Evolutionary conservation across 352 stramenopile genomes (phyloP), one percentile per base, ranked within the genome.

Genomic region (Globisporangium nagaii): DNA sequence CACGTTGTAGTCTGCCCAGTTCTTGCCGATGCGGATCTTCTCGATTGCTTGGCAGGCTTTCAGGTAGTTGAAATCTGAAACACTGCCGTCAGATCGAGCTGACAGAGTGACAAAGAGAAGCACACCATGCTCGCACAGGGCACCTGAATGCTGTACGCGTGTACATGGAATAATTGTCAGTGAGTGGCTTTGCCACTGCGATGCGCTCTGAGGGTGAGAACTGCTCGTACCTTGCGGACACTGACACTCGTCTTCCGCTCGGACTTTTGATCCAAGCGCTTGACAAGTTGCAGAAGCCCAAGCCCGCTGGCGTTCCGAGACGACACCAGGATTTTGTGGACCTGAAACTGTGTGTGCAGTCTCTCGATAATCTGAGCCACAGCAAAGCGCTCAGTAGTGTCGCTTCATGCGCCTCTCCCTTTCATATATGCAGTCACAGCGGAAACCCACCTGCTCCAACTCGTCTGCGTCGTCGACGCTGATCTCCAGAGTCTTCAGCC

Each of bases 41-140:
- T 88, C 79, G 36, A 95, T 88, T 37, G 64, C 60, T 72, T 88
- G 71, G 25, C 75, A 89, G 11, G 73, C 80, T 57, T 89, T 90
- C 6, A 73, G 28, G 37, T 84, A 93, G 46, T 62, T 84, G 54
- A 91, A 95, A 46, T 95, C 84, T 95, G 55, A 24, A 27, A 31
- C 17, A 19, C 24, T n/a, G 9, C 11, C 36, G 11, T 37, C 24
- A 34, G 34, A 17, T 34, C 17, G 19, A 40, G 20, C 9, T 51
- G n/a, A 44, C 15, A 17, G 4, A n/a, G 19, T 8, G 24, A 13
- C 22, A 27, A 17, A 50, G 19, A 22, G 25, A 50, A 12, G 22
- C n/a, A 15, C 10, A 9, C 6, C 36, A 10, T 43, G 17, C 13
- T 43, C n/a, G 7, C 4, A 8, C 25, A 11, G 25, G 19, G 25